phyloP scores from a whole-genome alignment of 2,329 filamentous ascomycete genomes.

The Xylariomycetidae sp. region DNA sequence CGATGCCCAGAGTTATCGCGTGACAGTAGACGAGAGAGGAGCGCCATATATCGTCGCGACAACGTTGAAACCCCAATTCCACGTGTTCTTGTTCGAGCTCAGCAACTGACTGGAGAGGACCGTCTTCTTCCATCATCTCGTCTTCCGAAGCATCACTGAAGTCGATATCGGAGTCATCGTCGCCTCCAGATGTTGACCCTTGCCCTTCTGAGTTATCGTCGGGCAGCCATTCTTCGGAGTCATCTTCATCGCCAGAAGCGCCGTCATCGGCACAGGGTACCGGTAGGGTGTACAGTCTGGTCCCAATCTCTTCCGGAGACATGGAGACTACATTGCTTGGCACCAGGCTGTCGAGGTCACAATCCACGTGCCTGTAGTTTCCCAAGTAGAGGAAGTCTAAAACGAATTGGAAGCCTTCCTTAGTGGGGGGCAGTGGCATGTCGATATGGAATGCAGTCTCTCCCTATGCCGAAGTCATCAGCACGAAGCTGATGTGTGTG shows the following conservation, averaged over 20 bases:
- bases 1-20: slow-evolving; percentile 31
- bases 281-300: slow-evolving; percentile 4
- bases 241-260: not conserved
- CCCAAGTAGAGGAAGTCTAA: slow-evolving; percentile 7
- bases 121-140: no score
- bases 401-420: slow-evolving; percentile 7
- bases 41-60: slow-evolving; percentile 10
- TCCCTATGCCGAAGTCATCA: no score
- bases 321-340: slow-evolving; percentile 7
- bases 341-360: not conserved
- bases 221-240: not conserved
- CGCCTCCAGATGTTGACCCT: no score
- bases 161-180: no score
- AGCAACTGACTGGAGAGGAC: no score
- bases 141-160: no score
- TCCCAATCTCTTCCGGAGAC: slow-evolving; percentile 1
- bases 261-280: not conserved
- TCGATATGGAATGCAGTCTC: no score
- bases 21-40: slow-evolving; percentile 27
- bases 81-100: not conserved
- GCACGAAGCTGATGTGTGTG: no score
- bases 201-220: no score
- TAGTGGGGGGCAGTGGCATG: no score
- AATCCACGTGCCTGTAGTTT: slow-evolving; percentile 7
- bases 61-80: slow-evolving; percentile 3